These are phyloP conservation scores for Castanea mollissima DNA, from an alignment of 306 rosid genomes.

Conservation along the genomic window DNA sequence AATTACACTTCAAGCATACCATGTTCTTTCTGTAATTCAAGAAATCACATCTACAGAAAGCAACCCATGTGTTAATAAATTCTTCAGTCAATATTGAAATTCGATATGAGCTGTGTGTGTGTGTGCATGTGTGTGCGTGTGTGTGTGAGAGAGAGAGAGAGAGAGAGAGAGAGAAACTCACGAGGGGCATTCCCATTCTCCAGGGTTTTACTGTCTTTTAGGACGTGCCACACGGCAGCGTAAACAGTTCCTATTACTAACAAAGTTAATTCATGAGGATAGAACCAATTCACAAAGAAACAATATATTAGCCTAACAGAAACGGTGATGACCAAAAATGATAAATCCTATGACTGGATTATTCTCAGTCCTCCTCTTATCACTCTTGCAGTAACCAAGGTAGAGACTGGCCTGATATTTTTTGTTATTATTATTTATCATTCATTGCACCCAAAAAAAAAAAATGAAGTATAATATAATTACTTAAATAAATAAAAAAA, in stretches of 20 bases:
- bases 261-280: slow-evolving; percentile 37
- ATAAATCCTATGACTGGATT: background rate
- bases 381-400: background rate
- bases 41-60: slow-evolving; percentile 62
- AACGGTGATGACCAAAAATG: background rate
- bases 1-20: slow-evolving; percentile 59
- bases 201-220: slow-evolving; percentile 38
- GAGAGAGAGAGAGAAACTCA: slow-evolving; percentile 39
- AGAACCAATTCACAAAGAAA: background rate
- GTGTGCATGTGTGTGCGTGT: no score
- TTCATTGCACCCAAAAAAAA: background rate
- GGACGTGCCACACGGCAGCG: slow-evolving; percentile 67
- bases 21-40: slow-evolving; percentile 51
- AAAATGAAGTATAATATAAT: background rate
- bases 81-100: background rate
- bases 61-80: slow-evolving; percentile 6
- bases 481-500: background rate
- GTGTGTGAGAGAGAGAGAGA: background rate
- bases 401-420: background rate
- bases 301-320: background rate
- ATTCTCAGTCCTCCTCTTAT: background rate
- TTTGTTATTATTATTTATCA: background rate
- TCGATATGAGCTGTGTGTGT: no score
- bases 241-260: slow-evolving; percentile 61
- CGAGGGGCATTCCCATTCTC: slow-evolving; percentile 89